A percentile compares a stretch with the other conserved stretches of the same genome.
phyloP scores from a whole-genome alignment of 495 filamentous ascomycete genomes.

The Aspergillus affinis region DNA sequence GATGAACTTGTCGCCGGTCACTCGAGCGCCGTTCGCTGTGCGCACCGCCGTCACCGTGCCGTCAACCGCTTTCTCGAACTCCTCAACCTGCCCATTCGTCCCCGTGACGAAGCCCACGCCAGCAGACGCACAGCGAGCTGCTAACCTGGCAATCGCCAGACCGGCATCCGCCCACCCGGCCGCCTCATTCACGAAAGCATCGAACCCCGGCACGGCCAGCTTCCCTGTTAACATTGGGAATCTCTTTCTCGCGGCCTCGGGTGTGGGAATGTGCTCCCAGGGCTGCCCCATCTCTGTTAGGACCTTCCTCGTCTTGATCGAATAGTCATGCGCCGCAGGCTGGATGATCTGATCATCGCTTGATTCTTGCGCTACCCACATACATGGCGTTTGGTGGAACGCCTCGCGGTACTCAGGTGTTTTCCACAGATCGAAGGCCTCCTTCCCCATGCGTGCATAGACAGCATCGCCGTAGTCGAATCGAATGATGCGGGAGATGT shows the following conservation, averaged over 20 bases:
- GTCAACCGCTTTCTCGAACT: slow-evolving; percentile 36
- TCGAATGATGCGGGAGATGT: slow-evolving; percentile 69
- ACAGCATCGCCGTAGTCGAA: slow-evolving; percentile 69
- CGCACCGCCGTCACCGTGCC: slow-evolving; percentile 22
- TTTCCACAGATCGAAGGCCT: slow-evolving; percentile 68
- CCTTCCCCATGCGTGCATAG: slow-evolving; percentile 62
- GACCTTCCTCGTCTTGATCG: slow-evolving; percentile 33
- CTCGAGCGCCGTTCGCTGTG: slow-evolving; percentile 38
- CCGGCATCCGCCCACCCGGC: slow-evolving; percentile 80
- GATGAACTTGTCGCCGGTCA: slow-evolving; percentile 66
- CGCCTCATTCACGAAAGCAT: slow-evolving; percentile 68
- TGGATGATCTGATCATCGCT: slow-evolving; percentile 41
- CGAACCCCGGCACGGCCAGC: slow-evolving; percentile 48
- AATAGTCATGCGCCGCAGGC: slow-evolving; percentile 37
- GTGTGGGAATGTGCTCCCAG: slow-evolving; percentile 33
- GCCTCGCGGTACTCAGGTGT: slow-evolving; percentile 34
- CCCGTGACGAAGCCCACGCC: slow-evolving; percentile 36
- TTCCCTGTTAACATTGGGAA: slow-evolving; percentile 45
- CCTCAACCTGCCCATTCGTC: slow-evolving; percentile 26
- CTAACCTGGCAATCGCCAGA: slow-evolving; percentile 57
- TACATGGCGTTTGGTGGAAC: slow-evolving; percentile 33
- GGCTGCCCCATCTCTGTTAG: slow-evolving; percentile 40
- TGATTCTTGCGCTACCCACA: slow-evolving; percentile 30
- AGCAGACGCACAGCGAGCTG: slow-evolving; percentile 31
- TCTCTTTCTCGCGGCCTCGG: slow-evolving; percentile 38